Conservation (phyloP, 768 basidiomycete genomes). For the Lepiota venenata region DNA sequence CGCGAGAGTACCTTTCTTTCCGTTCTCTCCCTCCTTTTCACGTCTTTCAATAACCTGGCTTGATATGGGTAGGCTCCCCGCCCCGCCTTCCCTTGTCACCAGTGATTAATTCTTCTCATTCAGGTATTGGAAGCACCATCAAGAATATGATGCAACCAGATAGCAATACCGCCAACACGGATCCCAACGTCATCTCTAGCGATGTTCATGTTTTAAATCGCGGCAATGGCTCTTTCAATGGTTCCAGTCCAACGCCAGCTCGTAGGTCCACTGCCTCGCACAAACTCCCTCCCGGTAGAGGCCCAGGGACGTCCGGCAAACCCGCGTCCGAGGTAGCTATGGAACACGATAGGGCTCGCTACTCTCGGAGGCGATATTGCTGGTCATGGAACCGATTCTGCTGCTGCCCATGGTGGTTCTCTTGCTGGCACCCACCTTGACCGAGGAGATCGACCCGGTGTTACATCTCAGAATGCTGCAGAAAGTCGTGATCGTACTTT, state of each 20-base stretch:
- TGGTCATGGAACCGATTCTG: constrained; percentile 20
- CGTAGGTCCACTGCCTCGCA: neutral
- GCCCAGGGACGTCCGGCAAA: constrained; percentile 18
- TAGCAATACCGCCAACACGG: neutral
- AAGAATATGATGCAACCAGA: neutral
- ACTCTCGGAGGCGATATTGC: constrained; percentile 10
- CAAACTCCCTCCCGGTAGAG: constrained; percentile 20
- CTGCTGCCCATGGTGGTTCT: constrained; percentile 17
- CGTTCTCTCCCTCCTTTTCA: too few relatives aligned
- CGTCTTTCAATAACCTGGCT: too few relatives aligned
- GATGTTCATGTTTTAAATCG: too few relatives aligned
- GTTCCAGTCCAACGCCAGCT: neutral
- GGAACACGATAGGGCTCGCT: constrained; percentile 9
- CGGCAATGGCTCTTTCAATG: too few relatives aligned
- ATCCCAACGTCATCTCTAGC: neutral
- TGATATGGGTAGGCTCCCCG: too few relatives aligned
- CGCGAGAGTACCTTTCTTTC: too few relatives aligned
- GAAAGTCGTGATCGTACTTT: too few relatives aligned
- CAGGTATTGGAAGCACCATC: constrained; percentile 1
- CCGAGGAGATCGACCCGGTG: neutral
- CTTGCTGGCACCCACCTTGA: constrained; percentile 14
- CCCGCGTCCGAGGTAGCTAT: constrained; percentile 4
- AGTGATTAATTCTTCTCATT: too few relatives aligned
- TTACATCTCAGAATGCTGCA: too few relatives aligned
- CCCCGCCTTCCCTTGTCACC: too few relatives aligned